Evolutionary conservation across 331 rosid species (phyloP), one percentile per base, ranked within the genome.

Genomic region (Quercus phellos): DNA sequence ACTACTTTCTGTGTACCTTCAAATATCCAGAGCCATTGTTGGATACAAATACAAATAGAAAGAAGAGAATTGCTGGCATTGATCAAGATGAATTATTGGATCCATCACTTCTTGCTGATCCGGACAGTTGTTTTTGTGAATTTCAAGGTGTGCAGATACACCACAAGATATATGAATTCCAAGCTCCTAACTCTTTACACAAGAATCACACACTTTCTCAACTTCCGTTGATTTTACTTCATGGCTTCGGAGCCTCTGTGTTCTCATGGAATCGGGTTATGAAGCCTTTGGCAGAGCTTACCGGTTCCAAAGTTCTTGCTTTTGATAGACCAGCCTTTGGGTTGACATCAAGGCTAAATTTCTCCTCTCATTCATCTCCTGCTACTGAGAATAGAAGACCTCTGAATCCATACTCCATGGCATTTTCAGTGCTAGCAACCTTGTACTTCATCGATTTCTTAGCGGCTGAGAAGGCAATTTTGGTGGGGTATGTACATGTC

Each of bases 301-400:
- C 82, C 46, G 89, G 97, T 74, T 88, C 97, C 22, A 94, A 88
- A 77, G 91, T 90, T 82, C 88, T 94, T 69, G 99, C 99, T 78
- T 94, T 92, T 87, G 99, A 94, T 84, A 85, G 99, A 83, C 99
- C 99, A 2, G 99, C 99, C 22, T 94, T 94, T 84, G 99, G 99
- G 51, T 84, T 94, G 89, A 94, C 97, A 46, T 89, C 99, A 10
- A 89, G 99, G 80, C 82, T 83, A 8, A 77, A 83, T 61, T 70
- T 76, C 66, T 78, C 81, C 2, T 61, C 54, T 61, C 85, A 63
- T 71, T 75, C 56, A 73, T 50, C 90, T 69, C 82, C 87, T 12
- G 88, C 78, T 64, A 77, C 50, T 13, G 84, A 70, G 74, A 89
- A 86, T 51, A 2, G 79, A 13, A 88, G 82, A 32, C 91, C 95